Conservation (phyloP, 441 rosid genomes). For the Populus hybrid region DNA sequence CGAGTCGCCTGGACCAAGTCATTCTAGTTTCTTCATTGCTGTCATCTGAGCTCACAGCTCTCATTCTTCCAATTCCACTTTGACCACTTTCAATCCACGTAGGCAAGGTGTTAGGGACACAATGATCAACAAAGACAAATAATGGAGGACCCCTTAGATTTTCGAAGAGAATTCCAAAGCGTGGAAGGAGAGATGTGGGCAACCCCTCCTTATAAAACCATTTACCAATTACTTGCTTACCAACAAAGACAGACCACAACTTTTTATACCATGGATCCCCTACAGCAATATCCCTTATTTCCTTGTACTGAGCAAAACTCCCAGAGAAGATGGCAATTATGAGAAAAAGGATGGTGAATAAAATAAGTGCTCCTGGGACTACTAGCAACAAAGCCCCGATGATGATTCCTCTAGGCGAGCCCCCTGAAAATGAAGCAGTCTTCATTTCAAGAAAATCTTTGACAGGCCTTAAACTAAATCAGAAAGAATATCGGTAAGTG, state of each 20-base stretch:
- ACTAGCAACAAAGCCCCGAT: constrained; percentile 45
- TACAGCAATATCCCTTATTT: constrained; percentile 25
- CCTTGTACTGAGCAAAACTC: constrained; percentile 44
- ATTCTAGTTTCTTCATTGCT: constrained; percentile 41
- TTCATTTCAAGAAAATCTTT: constrained; percentile 8
- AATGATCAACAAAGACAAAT: constrained; percentile 33
- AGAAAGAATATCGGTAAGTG: neutral
- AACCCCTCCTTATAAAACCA: constrained; percentile 51
- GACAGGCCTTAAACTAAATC: neutral
- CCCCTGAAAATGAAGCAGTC: constrained; percentile 31
- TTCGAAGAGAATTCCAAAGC: constrained; percentile 43
- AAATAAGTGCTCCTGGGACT: constrained; percentile 43
- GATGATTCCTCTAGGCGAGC: constrained; percentile 40
- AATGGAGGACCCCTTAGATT: constrained; percentile 49
- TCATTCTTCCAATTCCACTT: constrained; percentile 55
- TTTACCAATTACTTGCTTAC: constrained; percentile 39
- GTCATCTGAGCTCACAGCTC: constrained; percentile 44
- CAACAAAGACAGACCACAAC: constrained; percentile 33
- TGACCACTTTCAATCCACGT: constrained; percentile 39
- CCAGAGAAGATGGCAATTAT: constrained; percentile 33
- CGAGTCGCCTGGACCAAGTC: constrained; percentile 22
- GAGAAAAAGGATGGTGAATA: constrained; percentile 39
- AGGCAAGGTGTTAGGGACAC: constrained; percentile 33
- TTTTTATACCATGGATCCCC: constrained; percentile 35
- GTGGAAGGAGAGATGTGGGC: constrained; percentile 37